Conservation (phyloP, 2,329 filamentous ascomycete species). For the Verticillium tricorpus region DNA sequence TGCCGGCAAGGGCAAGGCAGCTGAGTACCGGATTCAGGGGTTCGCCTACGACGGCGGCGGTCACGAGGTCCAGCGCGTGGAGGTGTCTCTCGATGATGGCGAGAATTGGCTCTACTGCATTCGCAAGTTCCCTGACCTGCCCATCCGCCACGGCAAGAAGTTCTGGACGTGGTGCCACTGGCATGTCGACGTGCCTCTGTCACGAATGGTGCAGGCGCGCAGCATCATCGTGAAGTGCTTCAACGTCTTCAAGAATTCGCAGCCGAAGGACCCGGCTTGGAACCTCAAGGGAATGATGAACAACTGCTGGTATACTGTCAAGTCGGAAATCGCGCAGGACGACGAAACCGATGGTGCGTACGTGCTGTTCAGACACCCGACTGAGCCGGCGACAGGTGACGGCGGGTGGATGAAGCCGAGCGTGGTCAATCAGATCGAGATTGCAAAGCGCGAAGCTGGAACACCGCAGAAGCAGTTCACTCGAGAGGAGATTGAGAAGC, state of each 20-base stretch:
- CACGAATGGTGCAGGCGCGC: conserved; percentile 34
- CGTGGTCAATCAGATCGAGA: conserved; percentile 36
- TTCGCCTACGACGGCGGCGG: conserved; percentile 47
- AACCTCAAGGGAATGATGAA: conserved; percentile 52
- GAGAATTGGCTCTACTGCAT: conserved; percentile 32
- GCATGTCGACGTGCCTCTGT: conserved; percentile 42
- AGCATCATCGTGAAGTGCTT: conserved; percentile 41
- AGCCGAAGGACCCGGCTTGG: conserved; percentile 40
- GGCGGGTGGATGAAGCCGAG: conserved; percentile 49
- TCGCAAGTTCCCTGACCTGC: conserved; percentile 37
- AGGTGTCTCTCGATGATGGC: conserved; percentile 42
- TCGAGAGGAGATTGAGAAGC: conserved; percentile 47
- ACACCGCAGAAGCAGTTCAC: conserved; percentile 47
- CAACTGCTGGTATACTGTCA: conserved; percentile 44
- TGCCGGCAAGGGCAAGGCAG: conserved; percentile 23
- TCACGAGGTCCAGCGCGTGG: conserved; percentile 42
- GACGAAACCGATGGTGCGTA: conserved; percentile 16
- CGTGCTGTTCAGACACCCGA: conserved; percentile 41
- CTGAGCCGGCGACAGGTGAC: conserved; percentile 34
- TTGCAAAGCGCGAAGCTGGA: conserved; percentile 36
- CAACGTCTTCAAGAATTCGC: conserved; percentile 46
- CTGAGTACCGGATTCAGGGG: conserved; percentile 38
- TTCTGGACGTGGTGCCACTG: conserved; percentile 52
- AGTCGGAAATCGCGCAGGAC: conserved; percentile 30
- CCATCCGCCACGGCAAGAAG: conserved; percentile 46